These are phyloP conservation scores for Moniliophthora roreri DNA, from an alignment of 1,284 basidiomycete genomes.

Conservation along the genomic window DNA sequence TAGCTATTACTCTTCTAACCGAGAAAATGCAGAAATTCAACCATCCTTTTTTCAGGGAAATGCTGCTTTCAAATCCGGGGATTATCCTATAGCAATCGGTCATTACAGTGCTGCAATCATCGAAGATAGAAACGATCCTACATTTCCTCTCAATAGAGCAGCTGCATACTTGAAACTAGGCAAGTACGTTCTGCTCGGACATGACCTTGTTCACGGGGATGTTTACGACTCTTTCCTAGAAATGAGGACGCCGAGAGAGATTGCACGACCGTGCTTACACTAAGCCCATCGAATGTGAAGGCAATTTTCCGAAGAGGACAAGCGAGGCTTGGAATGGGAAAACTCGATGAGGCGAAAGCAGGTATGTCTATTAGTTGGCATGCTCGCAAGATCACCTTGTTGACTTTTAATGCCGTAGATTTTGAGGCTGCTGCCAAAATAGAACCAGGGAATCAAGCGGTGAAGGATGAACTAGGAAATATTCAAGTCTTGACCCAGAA, in stretches of 20 bases:
- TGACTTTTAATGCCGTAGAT: constrained; percentile 41
- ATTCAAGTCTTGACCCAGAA: constrained; percentile 38
- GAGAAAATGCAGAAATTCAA: not conserved
- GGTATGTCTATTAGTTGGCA: constrained; percentile 42
- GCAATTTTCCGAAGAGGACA: constrained; percentile 73
- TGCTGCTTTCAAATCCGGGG: constrained; percentile 42
- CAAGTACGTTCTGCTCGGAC: constrained; percentile 61
- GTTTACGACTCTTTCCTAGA: constrained; percentile 34
- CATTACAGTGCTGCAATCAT: constrained; percentile 76
- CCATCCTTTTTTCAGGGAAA: constrained; percentile 41
- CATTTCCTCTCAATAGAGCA: constrained; percentile 75
- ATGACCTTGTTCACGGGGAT: constrained; percentile 6
- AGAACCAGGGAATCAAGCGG: constrained; percentile 59
- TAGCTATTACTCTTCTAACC: not conserved
- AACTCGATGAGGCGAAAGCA: constrained; percentile 49
- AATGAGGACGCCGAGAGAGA: constrained; percentile 75
- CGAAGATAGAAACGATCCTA: constrained; percentile 60
- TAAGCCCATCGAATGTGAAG: constrained; percentile 64
- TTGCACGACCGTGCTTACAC: constrained; percentile 54
- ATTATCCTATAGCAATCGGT: constrained; percentile 46
- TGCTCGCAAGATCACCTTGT: not conserved
- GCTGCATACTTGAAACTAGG: constrained; percentile 83
- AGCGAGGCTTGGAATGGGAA: constrained; percentile 54
- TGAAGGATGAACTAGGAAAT: constrained; percentile 54
- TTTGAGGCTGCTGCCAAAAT: constrained; percentile 51